Percentiles rank a stretch among this genome's conserved stretches.
These are phyloP conservation scores for Leccinum truebloodii DNA, from an alignment of 768 basidiomycete genomes.

Conservation along the genomic window DNA sequence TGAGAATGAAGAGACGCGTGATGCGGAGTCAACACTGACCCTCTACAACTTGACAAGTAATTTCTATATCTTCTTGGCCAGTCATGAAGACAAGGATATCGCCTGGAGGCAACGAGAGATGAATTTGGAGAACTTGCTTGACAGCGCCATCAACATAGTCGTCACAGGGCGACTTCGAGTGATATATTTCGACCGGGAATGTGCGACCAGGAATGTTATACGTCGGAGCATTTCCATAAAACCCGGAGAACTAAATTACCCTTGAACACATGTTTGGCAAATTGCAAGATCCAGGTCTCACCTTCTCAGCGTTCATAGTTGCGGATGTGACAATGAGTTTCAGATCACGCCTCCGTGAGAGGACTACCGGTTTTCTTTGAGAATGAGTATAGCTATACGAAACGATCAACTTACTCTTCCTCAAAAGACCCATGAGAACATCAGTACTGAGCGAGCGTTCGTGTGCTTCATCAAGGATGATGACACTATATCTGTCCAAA, in stretches of 20 bases:
- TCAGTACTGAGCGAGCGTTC: too few species aligned
- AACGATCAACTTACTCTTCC: too few species aligned
- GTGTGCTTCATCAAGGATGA: too few species aligned
- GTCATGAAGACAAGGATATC: conserved; percentile 99
- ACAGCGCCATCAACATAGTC: conserved; percentile 99
- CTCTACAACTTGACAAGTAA: conserved; percentile 91
- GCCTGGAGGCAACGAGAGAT: conserved; percentile 87
- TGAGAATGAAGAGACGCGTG: not conserved
- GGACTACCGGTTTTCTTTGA: too few species aligned
- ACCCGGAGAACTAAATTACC: conserved; percentile 69
- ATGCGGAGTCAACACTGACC: conserved; percentile 48
- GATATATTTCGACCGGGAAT: conserved; percentile 96
- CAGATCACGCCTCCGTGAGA: too few species aligned
- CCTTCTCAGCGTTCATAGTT: too few species aligned
- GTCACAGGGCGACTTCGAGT: conserved; percentile 96
- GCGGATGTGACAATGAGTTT: too few species aligned
- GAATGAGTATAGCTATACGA: too few species aligned
- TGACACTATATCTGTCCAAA: too few species aligned
- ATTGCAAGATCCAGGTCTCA: too few species aligned
- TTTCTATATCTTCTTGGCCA: conserved; percentile 98
- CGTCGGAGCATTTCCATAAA: conserved; percentile 93
- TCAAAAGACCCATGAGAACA: too few species aligned
- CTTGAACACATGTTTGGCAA: too few species aligned
- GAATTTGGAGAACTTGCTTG: conserved; percentile 97
- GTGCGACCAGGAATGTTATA: conserved; percentile 95